Percentiles rank a stretch among this genome's conserved stretches.
Evolutionary conservation across 169 alveolate genomes (phyloP).

Genomic region (Eimeria sp.): DNA sequence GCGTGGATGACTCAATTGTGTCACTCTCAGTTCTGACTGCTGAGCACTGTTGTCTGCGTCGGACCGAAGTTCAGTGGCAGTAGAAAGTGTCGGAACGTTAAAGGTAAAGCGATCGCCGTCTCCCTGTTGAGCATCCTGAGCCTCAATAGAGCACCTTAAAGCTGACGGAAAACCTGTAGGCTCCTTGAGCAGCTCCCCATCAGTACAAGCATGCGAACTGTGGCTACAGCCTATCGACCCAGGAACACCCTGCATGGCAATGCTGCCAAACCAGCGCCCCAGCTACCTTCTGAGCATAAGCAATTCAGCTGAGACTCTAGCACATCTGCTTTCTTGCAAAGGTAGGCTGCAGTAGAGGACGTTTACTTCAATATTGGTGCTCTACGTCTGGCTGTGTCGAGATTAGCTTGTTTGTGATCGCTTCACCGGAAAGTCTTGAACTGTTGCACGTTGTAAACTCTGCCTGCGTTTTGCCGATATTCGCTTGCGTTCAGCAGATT

Average conservation of each 20-base stretch:
- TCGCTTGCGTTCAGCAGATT: neutral
- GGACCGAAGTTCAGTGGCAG: too few relatives aligned
- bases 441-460: neutral
- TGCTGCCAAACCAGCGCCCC: too few relatives aligned
- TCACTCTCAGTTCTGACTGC: neutral
- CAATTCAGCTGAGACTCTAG: too few relatives aligned
- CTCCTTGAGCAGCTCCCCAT: neutral
- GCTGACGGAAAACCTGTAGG: neutral
- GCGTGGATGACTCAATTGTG: neutral
- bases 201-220: neutral
- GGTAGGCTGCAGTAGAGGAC: too few relatives aligned
- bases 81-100: neutral
- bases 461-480: neutral
- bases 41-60: neutral
- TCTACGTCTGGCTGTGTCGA: too few relatives aligned
- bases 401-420: neutral
- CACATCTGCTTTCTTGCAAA: too few relatives aligned
- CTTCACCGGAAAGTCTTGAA: neutral
- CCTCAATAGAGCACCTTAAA: neutral
- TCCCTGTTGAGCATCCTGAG: neutral
- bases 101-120: too few relatives aligned
- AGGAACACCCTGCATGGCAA: too few relatives aligned
- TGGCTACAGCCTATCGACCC: too few relatives aligned
- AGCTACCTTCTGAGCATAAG: too few relatives aligned
- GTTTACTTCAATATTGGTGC: too few relatives aligned